Evolutionary conservation across 148 eudicot species (phyloP).

Genomic region (Rhododendron molle): DNA sequence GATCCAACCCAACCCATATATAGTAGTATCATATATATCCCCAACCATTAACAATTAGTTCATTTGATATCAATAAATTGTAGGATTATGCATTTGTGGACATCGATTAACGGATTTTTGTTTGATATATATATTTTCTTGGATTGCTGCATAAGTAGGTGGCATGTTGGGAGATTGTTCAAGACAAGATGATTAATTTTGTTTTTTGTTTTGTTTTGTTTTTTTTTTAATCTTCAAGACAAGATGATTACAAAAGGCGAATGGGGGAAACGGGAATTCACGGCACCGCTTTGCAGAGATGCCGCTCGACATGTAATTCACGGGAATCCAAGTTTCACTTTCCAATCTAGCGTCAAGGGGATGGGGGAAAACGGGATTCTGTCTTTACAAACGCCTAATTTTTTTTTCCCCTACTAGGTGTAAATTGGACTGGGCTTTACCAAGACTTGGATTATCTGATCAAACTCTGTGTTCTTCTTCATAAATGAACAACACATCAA

Average conservation of each 20-base stretch:
- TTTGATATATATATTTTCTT: not conserved
- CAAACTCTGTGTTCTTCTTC: too few species aligned
- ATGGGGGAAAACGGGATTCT: not conserved
- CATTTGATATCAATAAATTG: not conserved
- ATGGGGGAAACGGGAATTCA: not conserved
- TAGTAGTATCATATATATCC: not conserved
- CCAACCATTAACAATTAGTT: not conserved
- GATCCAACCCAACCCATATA: not conserved
- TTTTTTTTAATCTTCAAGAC: too few species aligned
- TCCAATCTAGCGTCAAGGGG: not conserved
- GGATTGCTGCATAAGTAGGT: not conserved
- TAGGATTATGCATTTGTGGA: not conserved
- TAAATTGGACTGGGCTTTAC: too few species aligned
- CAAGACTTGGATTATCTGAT: too few species aligned
- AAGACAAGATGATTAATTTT: not conserved
- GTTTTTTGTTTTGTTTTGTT: too few species aligned
- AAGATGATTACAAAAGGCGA: not conserved
- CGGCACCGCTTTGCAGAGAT: too few species aligned
- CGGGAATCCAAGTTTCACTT: not conserved
- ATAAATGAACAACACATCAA: too few species aligned
- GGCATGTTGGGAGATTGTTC: not conserved
- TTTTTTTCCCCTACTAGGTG: too few species aligned
- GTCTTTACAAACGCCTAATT: not conserved
- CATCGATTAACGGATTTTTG: not conserved
- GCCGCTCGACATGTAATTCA: too few species aligned